Evolutionary conservation across 805 yeast species (phyloP).

Genomic region (Candida nemodendra): DNA sequence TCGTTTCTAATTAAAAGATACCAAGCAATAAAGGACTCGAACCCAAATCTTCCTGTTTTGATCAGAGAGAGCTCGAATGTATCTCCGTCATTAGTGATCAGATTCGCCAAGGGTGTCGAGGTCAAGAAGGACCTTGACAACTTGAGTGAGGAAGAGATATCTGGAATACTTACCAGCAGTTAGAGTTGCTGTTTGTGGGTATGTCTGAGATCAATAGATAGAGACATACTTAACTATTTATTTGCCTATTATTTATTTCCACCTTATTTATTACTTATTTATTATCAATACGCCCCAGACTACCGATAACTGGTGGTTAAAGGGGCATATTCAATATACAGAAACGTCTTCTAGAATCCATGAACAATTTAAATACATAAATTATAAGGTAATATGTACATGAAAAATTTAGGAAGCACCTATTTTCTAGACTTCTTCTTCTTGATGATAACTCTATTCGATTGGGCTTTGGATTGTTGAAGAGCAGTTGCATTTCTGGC

Average conservation of each 20-base stretch:
- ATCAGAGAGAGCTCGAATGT: slow-evolving; percentile 76
- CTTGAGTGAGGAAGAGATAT: slow-evolving; percentile 45
- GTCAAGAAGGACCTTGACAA: slow-evolving; percentile 48
- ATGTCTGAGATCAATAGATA: background rate
- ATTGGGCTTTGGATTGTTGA: slow-evolving; percentile 25
- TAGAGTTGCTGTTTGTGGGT: background rate
- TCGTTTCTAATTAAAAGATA: slow-evolving; percentile 62
- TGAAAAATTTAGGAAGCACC: no score
- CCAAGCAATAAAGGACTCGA: slow-evolving; percentile 58
- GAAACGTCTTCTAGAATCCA: no score
- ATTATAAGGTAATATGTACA: no score
- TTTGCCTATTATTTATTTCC: slow-evolving; percentile 6
- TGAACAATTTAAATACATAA: no score
- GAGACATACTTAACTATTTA: slow-evolving; percentile 4
- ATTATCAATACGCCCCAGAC: no score
- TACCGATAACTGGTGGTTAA: no score
- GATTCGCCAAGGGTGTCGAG: slow-evolving; percentile 60
- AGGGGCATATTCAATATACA: slow-evolving; percentile 1
- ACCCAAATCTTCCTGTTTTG: slow-evolving; percentile 69
- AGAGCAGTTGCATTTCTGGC: slow-evolving; percentile 30
- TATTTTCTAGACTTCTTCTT: slow-evolving; percentile 16
- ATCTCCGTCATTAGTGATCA: slow-evolving; percentile 70
- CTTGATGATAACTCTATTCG: slow-evolving; percentile 30
- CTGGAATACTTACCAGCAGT: slow-evolving; percentile 28
- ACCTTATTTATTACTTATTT: background rate